Evolutionary conservation across 768 basidiomycete genomes (phyloP).

Genomic region (Leccinum aurantiacum): DNA sequence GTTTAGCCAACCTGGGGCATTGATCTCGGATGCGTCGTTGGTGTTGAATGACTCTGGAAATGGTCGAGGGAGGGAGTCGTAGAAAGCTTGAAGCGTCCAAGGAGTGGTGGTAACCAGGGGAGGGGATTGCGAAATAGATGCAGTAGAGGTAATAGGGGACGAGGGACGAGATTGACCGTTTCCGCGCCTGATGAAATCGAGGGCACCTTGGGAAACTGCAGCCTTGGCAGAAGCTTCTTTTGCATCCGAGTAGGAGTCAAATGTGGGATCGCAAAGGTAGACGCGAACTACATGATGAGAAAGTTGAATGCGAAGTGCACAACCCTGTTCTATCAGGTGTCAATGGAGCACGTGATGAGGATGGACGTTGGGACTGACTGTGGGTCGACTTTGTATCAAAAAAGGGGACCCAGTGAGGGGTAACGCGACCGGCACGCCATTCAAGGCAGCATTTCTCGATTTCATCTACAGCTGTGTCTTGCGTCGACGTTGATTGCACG

Average conservation of each 20-base stretch:
- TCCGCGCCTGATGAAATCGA: slow-evolving; percentile 58
- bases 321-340: slow-evolving; percentile 46
- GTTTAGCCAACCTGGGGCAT: slow-evolving; percentile 56
- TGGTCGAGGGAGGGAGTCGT: slow-evolving; percentile 63
- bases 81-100: slow-evolving; percentile 55
- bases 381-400: slow-evolving; percentile 44
- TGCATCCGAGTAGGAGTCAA: slow-evolving; percentile 44
- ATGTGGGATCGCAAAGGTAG: slow-evolving; percentile 50
- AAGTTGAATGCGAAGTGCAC: slow-evolving; percentile 55
- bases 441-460: slow-evolving; percentile 56
- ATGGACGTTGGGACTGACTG: slow-evolving; percentile 35
- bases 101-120: slow-evolving; percentile 17
- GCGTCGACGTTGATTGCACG: not conserved
- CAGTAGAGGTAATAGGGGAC: slow-evolving; percentile 15
- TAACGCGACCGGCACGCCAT: slow-evolving; percentile 53
- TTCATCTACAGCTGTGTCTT: slow-evolving; percentile 30
- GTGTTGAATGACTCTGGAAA: slow-evolving; percentile 54
- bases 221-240: slow-evolving; percentile 51
- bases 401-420: slow-evolving; percentile 54
- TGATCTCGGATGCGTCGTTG: slow-evolving; percentile 49
- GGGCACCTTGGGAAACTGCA: slow-evolving; percentile 52
- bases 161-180: slow-evolving; percentile 49
- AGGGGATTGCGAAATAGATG: slow-evolving; percentile 7
- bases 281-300: slow-evolving; percentile 49
- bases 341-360: not conserved